Evolutionary conservation across 1,284 basidiomycete genomes (phyloP), one percentile per base, ranked within the genome.

Genomic region (Phylloporus sp.): DNA sequence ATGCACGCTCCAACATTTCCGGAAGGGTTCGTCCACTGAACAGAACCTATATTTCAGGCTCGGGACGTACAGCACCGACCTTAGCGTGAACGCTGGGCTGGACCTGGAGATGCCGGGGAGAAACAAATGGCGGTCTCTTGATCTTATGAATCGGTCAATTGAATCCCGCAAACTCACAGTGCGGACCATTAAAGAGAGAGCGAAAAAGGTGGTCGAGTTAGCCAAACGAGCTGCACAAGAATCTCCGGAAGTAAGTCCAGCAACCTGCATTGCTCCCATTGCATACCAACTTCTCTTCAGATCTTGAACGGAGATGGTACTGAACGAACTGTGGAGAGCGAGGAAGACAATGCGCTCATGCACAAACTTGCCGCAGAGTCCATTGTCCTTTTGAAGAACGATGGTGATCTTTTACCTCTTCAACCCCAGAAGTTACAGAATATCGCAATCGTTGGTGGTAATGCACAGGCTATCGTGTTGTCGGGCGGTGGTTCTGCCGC

Each of bases 101-200:
- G 92, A 94, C 71, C 82, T 94, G 31, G 93, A 94, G 73, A 92
- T 93, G 90, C 89, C 90, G 0, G 89, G 90, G 4, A 80, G 78
- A 20, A 88, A 88, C 75, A 89, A 89, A 69, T 91, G 89, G 88
- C 81, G 90, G 7, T 84, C 84, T 0, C 79, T 87, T 32, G 86
- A 89, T 64, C 81, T 88, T 28, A 81, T 93, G 67, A 85, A 85
- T 65, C 84, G 91, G 46, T 84, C 84, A 0, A 82, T 93, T 55
- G 74, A 77, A 24, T 82, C 87, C 8, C 81, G 88, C 24, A 94
- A 93, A 77, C 76, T 93, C 56, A 86, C 83, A 1, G 72, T 80
- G 29, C 81, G 85, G n/a, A 87, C 87, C 6, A 77, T 95, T 34
- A 90, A 91, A 68, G 84, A 86, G 40, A 85, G 92, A 26, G 92